Evolutionary conservation across 495 filamentous ascomycete species (phyloP), one percentile per base, ranked within the genome.

Genomic region (Lasiosphaeriaceae sp.): DNA sequence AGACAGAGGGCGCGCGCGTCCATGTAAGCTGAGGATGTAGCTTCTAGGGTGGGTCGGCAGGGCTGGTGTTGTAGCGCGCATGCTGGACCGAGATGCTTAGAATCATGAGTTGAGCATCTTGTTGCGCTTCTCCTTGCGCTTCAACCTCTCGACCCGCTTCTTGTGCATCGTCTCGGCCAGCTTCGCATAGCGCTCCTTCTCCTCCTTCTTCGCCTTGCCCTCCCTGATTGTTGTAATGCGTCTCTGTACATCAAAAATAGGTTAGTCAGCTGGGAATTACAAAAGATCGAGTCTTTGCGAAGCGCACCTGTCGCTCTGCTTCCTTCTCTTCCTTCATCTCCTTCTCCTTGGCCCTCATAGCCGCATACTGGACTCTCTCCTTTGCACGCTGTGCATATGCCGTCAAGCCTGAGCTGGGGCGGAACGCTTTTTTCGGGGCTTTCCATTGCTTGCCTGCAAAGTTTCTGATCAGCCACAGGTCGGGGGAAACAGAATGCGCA

Each of bases 281-380:
- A 21, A 21, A 29, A 12, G 29, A 12, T 20, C 19, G 3, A 11
- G 16, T 12, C 20, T 34, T 2, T 46, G 12, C 21, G 39, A 72
- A 39, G 49, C 67, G 57, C 71, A 96, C 92, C 80, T 93, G 80
- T 78, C 90, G 79, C 67, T 89, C 90, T 9, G 86, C 83, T 67
- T 96, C 90, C 70, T 95, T 96, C 75, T 97, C 94, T 5, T 90
- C 89, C 74, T 94, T 96, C 86, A 98, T 86, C 68, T 96, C 92
- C 66, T 86, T 89, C 73, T 97, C 94, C 54, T 86, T 88, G 19
- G 91, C 88, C 75, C 96, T 98, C 58, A 87, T 82, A 2, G 87
- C 83, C 1, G 85, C 79, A 54, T 86, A 75, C 7, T 85, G 81
- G 53, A 82, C 82, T 50, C 87, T 80, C 37, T 80, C 70, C 61